These are phyloP conservation scores for Boletus vermiculosoides DNA, from an alignment of 768 basidiomycete species.

Conservation along the genomic window DNA sequence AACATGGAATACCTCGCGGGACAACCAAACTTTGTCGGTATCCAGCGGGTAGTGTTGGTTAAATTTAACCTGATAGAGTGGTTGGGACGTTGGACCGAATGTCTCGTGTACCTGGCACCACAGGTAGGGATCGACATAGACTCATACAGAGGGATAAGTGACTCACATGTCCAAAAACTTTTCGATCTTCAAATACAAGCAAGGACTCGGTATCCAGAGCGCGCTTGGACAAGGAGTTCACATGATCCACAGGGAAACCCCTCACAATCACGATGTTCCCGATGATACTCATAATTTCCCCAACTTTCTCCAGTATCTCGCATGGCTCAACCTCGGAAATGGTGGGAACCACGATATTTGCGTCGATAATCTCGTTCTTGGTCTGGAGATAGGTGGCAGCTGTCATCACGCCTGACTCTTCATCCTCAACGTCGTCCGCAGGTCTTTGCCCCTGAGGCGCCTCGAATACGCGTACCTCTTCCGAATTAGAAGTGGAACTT, in stretches of 20 bases:
- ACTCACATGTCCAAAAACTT: constrained; percentile 88
- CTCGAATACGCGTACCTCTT: constrained; percentile 12
- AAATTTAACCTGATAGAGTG: constrained; percentile 87
- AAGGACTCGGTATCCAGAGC: constrained; percentile 88
- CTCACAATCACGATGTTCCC: constrained; percentile 72
- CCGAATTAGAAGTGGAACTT: constrained; percentile 23
- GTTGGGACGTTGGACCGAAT: constrained; percentile 89
- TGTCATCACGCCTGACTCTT: constrained; percentile 43
- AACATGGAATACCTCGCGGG: constrained; percentile 77
- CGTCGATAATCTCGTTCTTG: constrained; percentile 67
- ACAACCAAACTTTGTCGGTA: constrained; percentile 49
- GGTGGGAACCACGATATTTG: constrained; percentile 59
- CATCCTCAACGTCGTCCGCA: constrained; percentile 45
- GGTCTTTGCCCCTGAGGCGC: constrained; percentile 8
- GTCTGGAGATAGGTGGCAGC: constrained; percentile 54
- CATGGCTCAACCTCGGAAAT: constrained; percentile 58
- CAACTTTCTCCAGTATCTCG: constrained; percentile 72
- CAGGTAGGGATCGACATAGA: constrained; percentile 14
- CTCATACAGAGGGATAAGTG: background rate
- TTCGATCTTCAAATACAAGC: constrained; percentile 85
- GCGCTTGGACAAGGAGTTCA: constrained; percentile 50
- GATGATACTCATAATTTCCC: constrained; percentile 74
- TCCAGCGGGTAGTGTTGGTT: constrained; percentile 63
- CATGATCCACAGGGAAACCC: constrained; percentile 48
- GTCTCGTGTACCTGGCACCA: constrained; percentile 80